Conservation (phyloP, 2,329 filamentous ascomycete genomes). For the Nigrospora sphaerica region DNA sequence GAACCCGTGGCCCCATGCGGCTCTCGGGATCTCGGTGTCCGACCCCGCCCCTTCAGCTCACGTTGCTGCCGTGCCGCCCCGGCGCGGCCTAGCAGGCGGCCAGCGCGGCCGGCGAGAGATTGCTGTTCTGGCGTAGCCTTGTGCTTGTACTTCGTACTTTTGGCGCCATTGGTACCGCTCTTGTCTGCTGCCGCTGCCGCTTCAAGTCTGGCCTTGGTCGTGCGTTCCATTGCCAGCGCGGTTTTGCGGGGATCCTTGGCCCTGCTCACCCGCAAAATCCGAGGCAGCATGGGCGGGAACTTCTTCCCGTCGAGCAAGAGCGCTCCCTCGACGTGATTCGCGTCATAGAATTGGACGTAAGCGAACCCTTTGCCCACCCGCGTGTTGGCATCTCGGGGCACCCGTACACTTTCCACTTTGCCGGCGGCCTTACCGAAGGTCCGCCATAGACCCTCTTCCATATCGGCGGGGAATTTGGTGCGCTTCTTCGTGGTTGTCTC, state of each 20-base stretch:
- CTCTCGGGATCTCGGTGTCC: slow-evolving; percentile 3
- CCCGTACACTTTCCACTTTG: slow-evolving; percentile 85
- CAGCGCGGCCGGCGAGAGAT: slow-evolving; percentile 65
- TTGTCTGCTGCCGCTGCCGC: slow-evolving; percentile 16
- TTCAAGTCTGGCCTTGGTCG: slow-evolving; percentile 32
- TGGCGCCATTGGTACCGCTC: slow-evolving; percentile 20
- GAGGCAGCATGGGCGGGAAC: slow-evolving; percentile 89
- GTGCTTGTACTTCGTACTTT: slow-evolving; percentile 52
- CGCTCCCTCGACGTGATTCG: slow-evolving; percentile 84
- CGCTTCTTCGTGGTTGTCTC: slow-evolving; percentile 66
- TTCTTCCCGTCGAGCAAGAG: slow-evolving; percentile 84
- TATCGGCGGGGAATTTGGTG: slow-evolving; percentile 69
- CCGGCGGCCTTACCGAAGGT: slow-evolving; percentile 68
- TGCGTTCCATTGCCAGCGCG: slow-evolving; percentile 39
- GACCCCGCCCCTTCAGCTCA: slow-evolving; percentile 19
- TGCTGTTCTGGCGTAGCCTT: slow-evolving; percentile 65
- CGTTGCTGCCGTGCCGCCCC: slow-evolving; percentile 44
- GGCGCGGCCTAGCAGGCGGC: slow-evolving; percentile 66
- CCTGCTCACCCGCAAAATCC: slow-evolving; percentile 75
- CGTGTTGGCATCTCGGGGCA: slow-evolving; percentile 82
- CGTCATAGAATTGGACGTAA: slow-evolving; percentile 92
- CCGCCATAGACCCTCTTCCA: slow-evolving; percentile 89
- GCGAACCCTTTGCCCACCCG: slow-evolving; percentile 95
- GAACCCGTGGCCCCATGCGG: slow-evolving; percentile 9
- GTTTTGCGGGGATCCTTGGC: slow-evolving; percentile 69